These are phyloP conservation scores for Coemansia sp. DNA, from an alignment of 192 early-diverging fungal species.

Conservation along the genomic window DNA sequence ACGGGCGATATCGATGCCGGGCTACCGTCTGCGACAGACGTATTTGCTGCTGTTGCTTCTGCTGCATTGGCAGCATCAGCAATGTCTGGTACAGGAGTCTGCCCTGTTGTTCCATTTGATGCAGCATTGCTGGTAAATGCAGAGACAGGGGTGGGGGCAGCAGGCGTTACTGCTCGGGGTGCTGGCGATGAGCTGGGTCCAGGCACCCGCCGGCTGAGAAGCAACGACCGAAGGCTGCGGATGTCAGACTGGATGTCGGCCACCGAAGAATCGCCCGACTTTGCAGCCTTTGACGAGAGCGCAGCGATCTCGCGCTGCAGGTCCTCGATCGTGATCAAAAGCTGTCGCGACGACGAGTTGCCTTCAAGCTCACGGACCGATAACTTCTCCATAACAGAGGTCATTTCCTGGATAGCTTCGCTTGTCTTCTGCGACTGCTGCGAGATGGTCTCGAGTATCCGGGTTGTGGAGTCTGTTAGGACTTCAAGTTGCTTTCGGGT, in stretches of 20 bases:
- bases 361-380: slow-evolving; percentile 31
- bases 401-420: slow-evolving; percentile 65
- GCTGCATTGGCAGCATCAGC: not conserved
- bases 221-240: slow-evolving; percentile 87
- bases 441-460: slow-evolving; percentile 63
- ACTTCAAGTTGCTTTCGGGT: slow-evolving; percentile 70
- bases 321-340: slow-evolving; percentile 46
- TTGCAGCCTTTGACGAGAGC: slow-evolving; percentile 21
- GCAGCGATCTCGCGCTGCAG: slow-evolving; percentile 39
- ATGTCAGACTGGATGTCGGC: slow-evolving; percentile 89
- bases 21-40: slow-evolving; percentile 1
- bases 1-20: slow-evolving; percentile 11
- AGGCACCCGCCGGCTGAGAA: slow-evolving; percentile 75
- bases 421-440: slow-evolving; percentile 70
- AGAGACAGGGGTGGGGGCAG: slow-evolving; percentile 1
- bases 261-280: slow-evolving; percentile 17
- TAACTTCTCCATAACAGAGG: slow-evolving; percentile 43
- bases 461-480: slow-evolving; percentile 67
- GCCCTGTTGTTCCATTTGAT: slow-evolving; percentile 11
- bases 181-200: slow-evolving; percentile 43
- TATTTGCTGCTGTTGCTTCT: not conserved
- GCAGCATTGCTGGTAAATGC: slow-evolving; percentile 8
- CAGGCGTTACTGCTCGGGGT: slow-evolving; percentile 42
- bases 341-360: slow-evolving; percentile 19
- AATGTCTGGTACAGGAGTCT: slow-evolving; percentile 14